A percentile compares a stretch with the other conserved stretches of the same genome.
Conservation (phyloP, 208 protist genomes). For the Leishmania tarentolae region DNA sequence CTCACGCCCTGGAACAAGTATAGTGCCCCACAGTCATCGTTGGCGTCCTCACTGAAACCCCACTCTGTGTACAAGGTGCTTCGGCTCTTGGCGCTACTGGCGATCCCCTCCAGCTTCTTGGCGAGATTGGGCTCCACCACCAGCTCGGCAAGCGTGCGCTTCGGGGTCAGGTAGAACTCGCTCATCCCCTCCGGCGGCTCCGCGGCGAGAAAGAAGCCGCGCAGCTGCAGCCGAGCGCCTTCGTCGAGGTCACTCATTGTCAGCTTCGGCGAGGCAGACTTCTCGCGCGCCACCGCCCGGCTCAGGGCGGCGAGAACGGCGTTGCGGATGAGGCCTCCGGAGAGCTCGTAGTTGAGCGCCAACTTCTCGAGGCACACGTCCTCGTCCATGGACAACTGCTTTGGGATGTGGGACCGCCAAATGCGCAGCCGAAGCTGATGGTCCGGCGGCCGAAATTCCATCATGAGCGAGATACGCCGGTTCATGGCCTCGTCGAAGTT, state of each 20-base stretch:
- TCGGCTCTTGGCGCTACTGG: constrained; percentile 74
- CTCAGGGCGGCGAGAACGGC: constrained; percentile 84
- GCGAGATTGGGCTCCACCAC: constrained; percentile 59
- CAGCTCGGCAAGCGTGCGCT: constrained; percentile 69
- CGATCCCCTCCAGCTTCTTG: constrained; percentile 56
- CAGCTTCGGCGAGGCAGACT: constrained; percentile 57
- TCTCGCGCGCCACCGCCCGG: constrained; percentile 82
- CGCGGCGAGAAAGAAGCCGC: constrained; percentile 86
- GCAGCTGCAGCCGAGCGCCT: constrained; percentile 83
- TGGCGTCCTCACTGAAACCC: constrained; percentile 80
- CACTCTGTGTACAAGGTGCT: constrained; percentile 88
- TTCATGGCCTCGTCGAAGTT: constrained; percentile 94
- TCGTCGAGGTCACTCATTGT: constrained; percentile 76
- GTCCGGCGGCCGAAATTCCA: constrained; percentile 90
- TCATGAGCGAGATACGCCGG: constrained; percentile 91
- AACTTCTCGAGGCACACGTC: constrained; percentile 75
- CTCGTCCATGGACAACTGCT: constrained; percentile 43
- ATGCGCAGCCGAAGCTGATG: constrained; percentile 87
- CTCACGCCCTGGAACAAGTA: constrained; percentile 84
- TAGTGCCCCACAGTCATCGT: constrained; percentile 30
- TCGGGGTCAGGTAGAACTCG: constrained; percentile 76
- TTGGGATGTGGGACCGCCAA: constrained; percentile 82
- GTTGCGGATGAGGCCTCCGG: constrained; percentile 93
- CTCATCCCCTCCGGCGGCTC: constrained; percentile 47
- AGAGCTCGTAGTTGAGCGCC: constrained; percentile 89